Evolutionary conservation across 2,329 filamentous ascomycete species (phyloP).

Genomic region (Penicillium brevicompactum): DNA sequence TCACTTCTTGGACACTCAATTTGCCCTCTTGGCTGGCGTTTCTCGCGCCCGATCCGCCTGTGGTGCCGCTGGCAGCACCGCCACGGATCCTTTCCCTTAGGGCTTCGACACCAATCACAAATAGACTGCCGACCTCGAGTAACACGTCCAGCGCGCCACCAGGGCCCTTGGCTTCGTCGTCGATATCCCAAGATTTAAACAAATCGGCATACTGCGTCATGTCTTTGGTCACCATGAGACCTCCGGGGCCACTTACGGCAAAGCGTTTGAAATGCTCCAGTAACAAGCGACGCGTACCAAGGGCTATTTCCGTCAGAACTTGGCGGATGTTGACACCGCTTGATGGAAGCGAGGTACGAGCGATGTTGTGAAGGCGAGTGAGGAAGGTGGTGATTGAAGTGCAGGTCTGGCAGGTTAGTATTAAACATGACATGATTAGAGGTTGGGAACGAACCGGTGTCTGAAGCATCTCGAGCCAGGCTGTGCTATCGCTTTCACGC

Average conservation of each 20-base stretch:
- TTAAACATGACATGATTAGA: background rate
- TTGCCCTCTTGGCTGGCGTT: slow-evolving; percentile 53
- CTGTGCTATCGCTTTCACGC: slow-evolving; percentile 67
- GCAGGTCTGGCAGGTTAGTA: slow-evolving; percentile 60
- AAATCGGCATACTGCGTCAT: slow-evolving; percentile 90
- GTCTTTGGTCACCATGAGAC: slow-evolving; percentile 93
- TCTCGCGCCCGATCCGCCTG: slow-evolving; percentile 40
- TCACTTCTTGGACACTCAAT: slow-evolving; percentile 56
- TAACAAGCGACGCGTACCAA: slow-evolving; percentile 74
- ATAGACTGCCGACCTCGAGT: slow-evolving; percentile 90
- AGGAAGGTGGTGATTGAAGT: slow-evolving; percentile 80
- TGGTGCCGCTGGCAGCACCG: slow-evolving; percentile 53
- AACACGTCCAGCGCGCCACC: slow-evolving; percentile 75
- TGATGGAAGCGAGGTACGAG: slow-evolving; percentile 63
- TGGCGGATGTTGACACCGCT: slow-evolving; percentile 76
- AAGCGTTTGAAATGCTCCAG: slow-evolving; percentile 96
- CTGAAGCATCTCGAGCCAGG: slow-evolving; percentile 72
- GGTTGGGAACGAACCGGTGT: slow-evolving; percentile 58
- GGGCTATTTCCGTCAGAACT: slow-evolving; percentile 80
- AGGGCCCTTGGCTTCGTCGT: slow-evolving; percentile 57
- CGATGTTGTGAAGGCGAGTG: slow-evolving; percentile 63
- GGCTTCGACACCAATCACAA: slow-evolving; percentile 86
- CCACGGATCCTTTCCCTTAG: slow-evolving; percentile 69
- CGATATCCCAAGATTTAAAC: slow-evolving; percentile 77
- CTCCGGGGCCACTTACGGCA: slow-evolving; percentile 87